A percentile compares a stretch with the other conserved stretches of the same genome.
These are phyloP conservation scores for Candida coquimbonensis DNA, from an alignment of 805 yeast genomes.

Conservation along the genomic window DNA sequence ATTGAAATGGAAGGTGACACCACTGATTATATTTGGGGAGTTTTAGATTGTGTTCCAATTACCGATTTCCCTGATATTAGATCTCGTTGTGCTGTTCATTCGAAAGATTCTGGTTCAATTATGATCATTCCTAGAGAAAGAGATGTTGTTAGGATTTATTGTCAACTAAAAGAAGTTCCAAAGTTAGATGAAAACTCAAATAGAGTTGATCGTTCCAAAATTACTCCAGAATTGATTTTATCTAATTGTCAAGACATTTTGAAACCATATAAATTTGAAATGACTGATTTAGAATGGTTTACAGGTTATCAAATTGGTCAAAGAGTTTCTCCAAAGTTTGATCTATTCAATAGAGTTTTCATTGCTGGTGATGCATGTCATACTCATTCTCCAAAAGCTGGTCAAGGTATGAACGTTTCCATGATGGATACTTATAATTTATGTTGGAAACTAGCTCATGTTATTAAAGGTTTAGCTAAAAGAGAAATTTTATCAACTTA, in stretches of 20 bases:
- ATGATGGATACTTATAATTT: background rate
- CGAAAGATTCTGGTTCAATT: conserved; percentile 1
- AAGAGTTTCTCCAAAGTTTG: background rate
- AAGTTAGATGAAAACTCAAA: background rate
- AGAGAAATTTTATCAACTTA: background rate
- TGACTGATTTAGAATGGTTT: background rate
- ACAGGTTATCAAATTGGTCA: conserved; percentile 1
- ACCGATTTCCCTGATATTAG: background rate
- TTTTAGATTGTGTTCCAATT: background rate
- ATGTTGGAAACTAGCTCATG: background rate
- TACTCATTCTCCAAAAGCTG: conserved; percentile 1
- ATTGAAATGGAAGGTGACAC: conserved; percentile 1
- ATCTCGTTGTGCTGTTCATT: conserved; percentile 1
- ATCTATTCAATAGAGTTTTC: background rate
- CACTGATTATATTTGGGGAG: background rate
- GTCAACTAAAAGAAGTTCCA: conserved; percentile 1
- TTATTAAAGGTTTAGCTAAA: background rate
- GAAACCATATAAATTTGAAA: background rate
- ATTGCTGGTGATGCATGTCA: conserved; percentile 1
- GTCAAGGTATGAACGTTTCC: conserved; percentile 1
- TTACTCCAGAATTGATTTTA: background rate
- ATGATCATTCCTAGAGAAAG: conserved; percentile 1
- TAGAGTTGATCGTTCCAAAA: conserved; percentile 1
- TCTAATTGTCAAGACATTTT: background rate
- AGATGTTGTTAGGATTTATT: background rate